Percentiles rank a stretch among this genome's conserved stretches.
Conservation (phyloP, 306 rosid genomes). For the Castanea mollissima region DNA sequence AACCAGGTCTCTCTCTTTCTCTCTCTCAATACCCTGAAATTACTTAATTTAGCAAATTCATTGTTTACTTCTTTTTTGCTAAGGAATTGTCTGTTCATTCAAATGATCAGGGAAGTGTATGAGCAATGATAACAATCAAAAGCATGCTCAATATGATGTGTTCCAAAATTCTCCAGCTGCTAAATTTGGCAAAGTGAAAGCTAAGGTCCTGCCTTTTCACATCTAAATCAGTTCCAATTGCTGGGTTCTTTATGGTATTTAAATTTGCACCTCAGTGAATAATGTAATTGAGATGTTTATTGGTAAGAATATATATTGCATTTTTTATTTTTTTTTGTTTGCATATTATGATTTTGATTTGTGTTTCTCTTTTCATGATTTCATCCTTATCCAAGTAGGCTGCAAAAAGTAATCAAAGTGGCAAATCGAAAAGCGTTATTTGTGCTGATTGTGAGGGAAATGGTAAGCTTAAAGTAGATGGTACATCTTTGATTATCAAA, state of each 20-base stretch:
- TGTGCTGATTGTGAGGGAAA: slow-evolving; percentile 84
- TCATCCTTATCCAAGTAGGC: slow-evolving; percentile 39
- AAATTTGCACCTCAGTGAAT: too few relatives aligned
- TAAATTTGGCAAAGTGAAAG: slow-evolving; percentile 28
- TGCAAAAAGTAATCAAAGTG: slow-evolving; percentile 33
- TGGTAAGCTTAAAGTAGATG: slow-evolving; percentile 37
- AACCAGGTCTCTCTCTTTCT: slow-evolving; percentile 39
- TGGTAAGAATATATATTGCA: too few relatives aligned
- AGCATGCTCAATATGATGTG: slow-evolving; percentile 20
- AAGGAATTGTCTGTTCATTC: slow-evolving; percentile 1
- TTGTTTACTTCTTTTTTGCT: not conserved
- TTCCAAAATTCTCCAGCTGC: slow-evolving; percentile 24
- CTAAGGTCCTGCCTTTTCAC: slow-evolving; percentile 42
- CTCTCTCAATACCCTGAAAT: not conserved
- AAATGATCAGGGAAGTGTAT: slow-evolving; percentile 9
- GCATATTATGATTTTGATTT: not conserved
- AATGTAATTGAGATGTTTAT: too few relatives aligned
- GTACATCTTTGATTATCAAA: too few relatives aligned
- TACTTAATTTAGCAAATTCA: not conserved
- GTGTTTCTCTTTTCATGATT: not conserved
- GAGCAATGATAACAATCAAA: slow-evolving; percentile 17
- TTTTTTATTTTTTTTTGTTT: not conserved
- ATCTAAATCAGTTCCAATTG: not conserved
- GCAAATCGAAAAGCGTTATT: slow-evolving; percentile 69
- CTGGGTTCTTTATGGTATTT: not conserved